These are phyloP conservation scores for Nemania sp. DNA, from an alignment of 2,329 filamentous ascomycete genomes.

Conservation along the genomic window DNA sequence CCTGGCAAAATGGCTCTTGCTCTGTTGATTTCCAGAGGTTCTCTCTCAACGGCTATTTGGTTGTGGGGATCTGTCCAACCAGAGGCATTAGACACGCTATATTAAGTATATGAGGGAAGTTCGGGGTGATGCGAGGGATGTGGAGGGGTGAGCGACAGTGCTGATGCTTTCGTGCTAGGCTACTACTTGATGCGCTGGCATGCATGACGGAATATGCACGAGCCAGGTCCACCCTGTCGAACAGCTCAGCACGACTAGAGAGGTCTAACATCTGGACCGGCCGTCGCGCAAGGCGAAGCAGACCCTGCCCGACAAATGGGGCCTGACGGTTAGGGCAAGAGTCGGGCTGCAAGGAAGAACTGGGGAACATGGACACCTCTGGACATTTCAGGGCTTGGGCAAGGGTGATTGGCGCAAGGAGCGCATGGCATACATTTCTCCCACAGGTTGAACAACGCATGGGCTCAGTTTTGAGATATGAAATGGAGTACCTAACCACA, in stretches of 20 bases:
- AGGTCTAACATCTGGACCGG: slow-evolving; percentile 40
- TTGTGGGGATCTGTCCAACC: slow-evolving; percentile 49
- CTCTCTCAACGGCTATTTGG: slow-evolving; percentile 39
- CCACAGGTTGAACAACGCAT: slow-evolving; percentile 37
- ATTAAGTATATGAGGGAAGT: slow-evolving; percentile 47
- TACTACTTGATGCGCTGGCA: slow-evolving; percentile 59
- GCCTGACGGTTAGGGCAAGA: slow-evolving; percentile 35
- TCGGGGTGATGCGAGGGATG: slow-evolving; percentile 44
- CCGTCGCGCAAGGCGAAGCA: slow-evolving; percentile 42
- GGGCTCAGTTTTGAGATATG: slow-evolving; percentile 36
- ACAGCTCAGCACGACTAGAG: slow-evolving; percentile 47
- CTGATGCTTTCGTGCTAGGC: slow-evolving; percentile 48
- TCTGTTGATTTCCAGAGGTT: slow-evolving; percentile 40
- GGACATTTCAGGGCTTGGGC: slow-evolving; percentile 35
- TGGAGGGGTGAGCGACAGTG: slow-evolving; percentile 41
- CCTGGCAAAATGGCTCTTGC: slow-evolving; percentile 43
- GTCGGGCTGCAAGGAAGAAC: slow-evolving; percentile 33
- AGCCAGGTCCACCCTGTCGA: slow-evolving; percentile 51
- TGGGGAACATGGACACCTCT: slow-evolving; percentile 28
- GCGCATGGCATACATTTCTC: slow-evolving; percentile 34
- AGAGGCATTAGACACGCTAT: slow-evolving; percentile 46
- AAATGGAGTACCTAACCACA: slow-evolving; percentile 37
- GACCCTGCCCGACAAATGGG: slow-evolving; percentile 36
- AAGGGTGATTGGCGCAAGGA: slow-evolving; percentile 35
- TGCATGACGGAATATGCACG: slow-evolving; percentile 65